These are phyloP conservation scores for Flaveria floridana DNA, from an alignment of 140 eudicot genomes.

Conservation along the genomic window DNA sequence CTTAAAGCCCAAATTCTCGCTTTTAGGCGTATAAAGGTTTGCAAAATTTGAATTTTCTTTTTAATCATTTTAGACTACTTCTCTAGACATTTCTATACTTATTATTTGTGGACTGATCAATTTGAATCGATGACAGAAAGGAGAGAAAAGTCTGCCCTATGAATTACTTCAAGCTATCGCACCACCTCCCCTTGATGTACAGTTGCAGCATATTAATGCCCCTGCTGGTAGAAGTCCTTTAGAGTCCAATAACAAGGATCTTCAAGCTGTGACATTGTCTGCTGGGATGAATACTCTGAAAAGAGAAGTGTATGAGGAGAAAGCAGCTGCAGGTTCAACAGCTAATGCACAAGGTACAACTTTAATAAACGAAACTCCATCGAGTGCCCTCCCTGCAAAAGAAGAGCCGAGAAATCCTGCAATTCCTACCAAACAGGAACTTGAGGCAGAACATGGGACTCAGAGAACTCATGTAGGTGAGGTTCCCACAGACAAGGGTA, in stretches of 20 bases:
- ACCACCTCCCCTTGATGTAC: constrained; percentile 87
- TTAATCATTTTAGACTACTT: constrained; percentile 5
- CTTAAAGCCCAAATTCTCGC: constrained; percentile 96
- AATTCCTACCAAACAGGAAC: constrained; percentile 55
- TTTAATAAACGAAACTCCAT: constrained; percentile 41
- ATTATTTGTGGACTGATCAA: constrained; percentile 18
- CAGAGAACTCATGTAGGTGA: constrained; percentile 48
- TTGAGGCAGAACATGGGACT: constrained; percentile 43
- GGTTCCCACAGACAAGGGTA: constrained; percentile 57
- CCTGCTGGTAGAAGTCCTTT: constrained; percentile 51
- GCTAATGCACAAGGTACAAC: constrained; percentile 45
- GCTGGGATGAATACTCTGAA: constrained; percentile 34
- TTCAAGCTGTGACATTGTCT: constrained; percentile 34
- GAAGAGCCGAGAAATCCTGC: constrained; percentile 51
- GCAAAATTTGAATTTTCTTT: constrained; percentile 10
- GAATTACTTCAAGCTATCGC: constrained; percentile 76
- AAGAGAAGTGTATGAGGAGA: constrained; percentile 54
- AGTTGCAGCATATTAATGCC: constrained; percentile 46
- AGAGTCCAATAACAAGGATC: constrained; percentile 60
- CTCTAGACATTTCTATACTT: not conserved
- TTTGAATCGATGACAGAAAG: constrained; percentile 64
- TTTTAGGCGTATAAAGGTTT: constrained; percentile 89
- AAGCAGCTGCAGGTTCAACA: constrained; percentile 31
- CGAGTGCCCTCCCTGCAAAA: constrained; percentile 46
- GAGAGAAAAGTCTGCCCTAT: constrained; percentile 80